Percentiles rank a stretch among this genome's conserved stretches.
These are phyloP conservation scores for Globisporangium okanoganense DNA, from an alignment of 352 stramenopile genomes.

Conservation along the genomic window DNA sequence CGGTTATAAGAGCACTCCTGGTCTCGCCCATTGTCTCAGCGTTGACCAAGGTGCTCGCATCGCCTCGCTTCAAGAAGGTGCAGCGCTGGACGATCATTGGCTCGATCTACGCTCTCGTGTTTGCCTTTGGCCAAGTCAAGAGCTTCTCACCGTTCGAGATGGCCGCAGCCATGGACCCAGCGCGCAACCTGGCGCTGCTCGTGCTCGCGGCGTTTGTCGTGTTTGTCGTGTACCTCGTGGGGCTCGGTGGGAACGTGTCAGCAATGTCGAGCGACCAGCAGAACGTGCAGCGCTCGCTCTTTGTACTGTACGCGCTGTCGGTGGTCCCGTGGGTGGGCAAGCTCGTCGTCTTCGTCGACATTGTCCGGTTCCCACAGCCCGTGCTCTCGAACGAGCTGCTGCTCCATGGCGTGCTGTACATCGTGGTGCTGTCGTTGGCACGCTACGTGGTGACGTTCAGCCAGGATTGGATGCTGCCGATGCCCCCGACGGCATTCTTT, in stretches of 20 bases:
- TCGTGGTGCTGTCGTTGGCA: slow-evolving; percentile 35
- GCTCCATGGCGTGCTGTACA: slow-evolving; percentile 32
- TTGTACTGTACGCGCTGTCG: slow-evolving; percentile 48
- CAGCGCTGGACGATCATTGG: slow-evolving; percentile 46
- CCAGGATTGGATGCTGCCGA: slow-evolving; percentile 56
- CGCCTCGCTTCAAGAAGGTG: slow-evolving; percentile 25
- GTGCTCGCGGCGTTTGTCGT: slow-evolving; percentile 40
- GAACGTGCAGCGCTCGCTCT: slow-evolving; percentile 54
- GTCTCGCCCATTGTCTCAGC: slow-evolving; percentile 31
- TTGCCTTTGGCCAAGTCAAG: slow-evolving; percentile 35
- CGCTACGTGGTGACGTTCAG: slow-evolving; percentile 44
- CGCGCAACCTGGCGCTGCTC: slow-evolving; percentile 45
- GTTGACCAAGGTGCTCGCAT: slow-evolving; percentile 14
- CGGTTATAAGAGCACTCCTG: slow-evolving; percentile 30
- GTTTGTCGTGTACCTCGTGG: slow-evolving; percentile 47
- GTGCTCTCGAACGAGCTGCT: slow-evolving; percentile 43
- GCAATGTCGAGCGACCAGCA: slow-evolving; percentile 39
- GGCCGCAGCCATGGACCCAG: slow-evolving; percentile 17
- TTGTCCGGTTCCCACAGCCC: slow-evolving; percentile 36
- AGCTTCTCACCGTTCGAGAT: slow-evolving; percentile 24
- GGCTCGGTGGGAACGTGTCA: slow-evolving; percentile 33
- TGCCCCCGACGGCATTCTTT: slow-evolving; percentile 76
- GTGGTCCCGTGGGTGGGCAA: slow-evolving; percentile 63
- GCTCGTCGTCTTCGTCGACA: slow-evolving; percentile 47
- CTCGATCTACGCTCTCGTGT: slow-evolving; percentile 32